Evolutionary conservation across 495 filamentous ascomycete species (phyloP).

Genomic region (Penicillium verhagenii): DNA sequence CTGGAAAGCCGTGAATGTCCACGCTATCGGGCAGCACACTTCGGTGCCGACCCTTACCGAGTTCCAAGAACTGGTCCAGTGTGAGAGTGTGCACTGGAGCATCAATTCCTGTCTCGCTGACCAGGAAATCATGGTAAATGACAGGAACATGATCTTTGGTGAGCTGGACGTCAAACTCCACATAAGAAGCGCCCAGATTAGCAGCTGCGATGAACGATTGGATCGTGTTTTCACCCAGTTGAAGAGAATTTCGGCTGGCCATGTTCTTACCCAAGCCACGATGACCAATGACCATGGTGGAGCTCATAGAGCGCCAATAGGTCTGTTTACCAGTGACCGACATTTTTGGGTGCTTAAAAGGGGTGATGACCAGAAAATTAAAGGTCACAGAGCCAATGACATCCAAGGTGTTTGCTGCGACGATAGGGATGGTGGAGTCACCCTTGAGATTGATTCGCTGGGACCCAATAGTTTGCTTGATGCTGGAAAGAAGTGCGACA

Average conservation of each 20-base stretch:
- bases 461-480: slow-evolving; percentile 77
- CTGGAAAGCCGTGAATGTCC: slow-evolving; percentile 16
- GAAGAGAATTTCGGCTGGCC: slow-evolving; percentile 74
- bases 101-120: slow-evolving; percentile 97
- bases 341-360: slow-evolving; percentile 93
- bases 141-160: slow-evolving; percentile 99
- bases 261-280: slow-evolving; percentile 91
- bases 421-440: slow-evolving; percentile 89
- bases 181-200: slow-evolving; percentile 86
- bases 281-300: slow-evolving; percentile 92
- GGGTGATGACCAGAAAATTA: slow-evolving; percentile 93
- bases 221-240: slow-evolving; percentile 94
- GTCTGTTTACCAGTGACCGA: slow-evolving; percentile 83
- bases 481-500: slow-evolving; percentile 81
- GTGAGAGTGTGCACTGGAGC: slow-evolving; percentile 95
- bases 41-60: slow-evolving; percentile 53
- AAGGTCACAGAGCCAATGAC: slow-evolving; percentile 94
- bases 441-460: slow-evolving; percentile 85
- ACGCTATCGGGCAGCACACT: slow-evolving; percentile 14
- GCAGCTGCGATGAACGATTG: slow-evolving; percentile 95
- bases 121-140: slow-evolving; percentile 98
- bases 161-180: slow-evolving; percentile 94
- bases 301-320: slow-evolving; percentile 86
- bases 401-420: slow-evolving; percentile 76
- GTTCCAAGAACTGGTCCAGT: slow-evolving; percentile 85